A percentile compares a stretch with the other conserved stretches of the same genome.
These are phyloP conservation scores for Diaporthe sp. DNA, from an alignment of 2,329 filamentous ascomycete species.

Conservation along the genomic window DNA sequence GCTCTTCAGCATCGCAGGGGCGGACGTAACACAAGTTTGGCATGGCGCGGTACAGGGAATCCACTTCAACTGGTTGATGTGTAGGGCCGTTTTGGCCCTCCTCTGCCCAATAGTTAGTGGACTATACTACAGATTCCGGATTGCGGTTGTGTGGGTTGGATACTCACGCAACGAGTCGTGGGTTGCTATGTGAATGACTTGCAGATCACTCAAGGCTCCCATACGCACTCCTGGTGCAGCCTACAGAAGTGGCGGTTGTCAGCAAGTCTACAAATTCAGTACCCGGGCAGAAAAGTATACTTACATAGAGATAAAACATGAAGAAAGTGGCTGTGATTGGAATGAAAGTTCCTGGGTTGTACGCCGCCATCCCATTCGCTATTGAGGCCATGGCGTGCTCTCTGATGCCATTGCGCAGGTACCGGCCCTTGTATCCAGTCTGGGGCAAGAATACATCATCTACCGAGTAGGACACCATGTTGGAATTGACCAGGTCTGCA, in stretches of 20 bases:
- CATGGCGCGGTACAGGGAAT: slow-evolving; percentile 72
- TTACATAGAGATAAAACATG: slow-evolving; percentile 69
- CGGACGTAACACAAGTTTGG: slow-evolving; percentile 73
- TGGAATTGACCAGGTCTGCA: slow-evolving; percentile 59
- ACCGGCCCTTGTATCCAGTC: slow-evolving; percentile 66
- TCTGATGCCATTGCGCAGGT: slow-evolving; percentile 71
- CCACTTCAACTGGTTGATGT: slow-evolving; percentile 72
- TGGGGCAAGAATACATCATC: slow-evolving; percentile 48
- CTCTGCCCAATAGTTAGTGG: slow-evolving; percentile 47
- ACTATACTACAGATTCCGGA: no score
- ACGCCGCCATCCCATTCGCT: slow-evolving; percentile 71
- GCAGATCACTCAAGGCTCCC: slow-evolving; percentile 69
- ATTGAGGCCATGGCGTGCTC: slow-evolving; percentile 73
- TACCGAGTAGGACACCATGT: slow-evolving; percentile 64
- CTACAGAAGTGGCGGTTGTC: slow-evolving; percentile 43
- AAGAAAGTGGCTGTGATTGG: slow-evolving; percentile 73
- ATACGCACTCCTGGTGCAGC: slow-evolving; percentile 72
- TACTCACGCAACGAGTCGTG: slow-evolving; percentile 66
- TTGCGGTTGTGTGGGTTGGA: neutral
- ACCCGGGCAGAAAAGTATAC: neutral
- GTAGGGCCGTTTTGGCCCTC: slow-evolving; percentile 74
- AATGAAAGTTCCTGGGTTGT: slow-evolving; percentile 66
- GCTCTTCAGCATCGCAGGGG: slow-evolving; percentile 71
- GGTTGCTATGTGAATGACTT: slow-evolving; percentile 72
- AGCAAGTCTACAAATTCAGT: neutral